Conservation (phyloP, 2,329 filamentous ascomycete species). For the Madurella fahalii region DNA sequence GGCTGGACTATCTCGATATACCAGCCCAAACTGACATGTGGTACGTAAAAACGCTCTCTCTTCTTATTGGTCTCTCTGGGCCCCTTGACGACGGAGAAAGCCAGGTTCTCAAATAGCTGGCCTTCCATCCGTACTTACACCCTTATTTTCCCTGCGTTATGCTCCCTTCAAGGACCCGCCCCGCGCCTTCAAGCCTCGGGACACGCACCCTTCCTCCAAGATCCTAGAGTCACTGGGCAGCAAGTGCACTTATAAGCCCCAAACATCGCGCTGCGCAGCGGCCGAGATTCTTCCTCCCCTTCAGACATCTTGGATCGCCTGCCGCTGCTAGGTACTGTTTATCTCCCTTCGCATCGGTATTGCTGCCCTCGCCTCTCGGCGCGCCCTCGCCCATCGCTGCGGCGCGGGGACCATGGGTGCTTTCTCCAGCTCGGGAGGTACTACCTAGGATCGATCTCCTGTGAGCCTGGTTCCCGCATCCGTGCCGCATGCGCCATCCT, state of each 20-base stretch:
- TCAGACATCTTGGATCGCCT: neutral
- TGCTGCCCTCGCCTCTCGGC: slow-evolving; percentile 2
- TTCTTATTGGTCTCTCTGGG: slow-evolving; percentile 19
- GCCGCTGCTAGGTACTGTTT: neutral
- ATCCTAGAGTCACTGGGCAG: neutral
- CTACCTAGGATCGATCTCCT: slow-evolving; percentile 32
- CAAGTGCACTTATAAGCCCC: slow-evolving; percentile 5
- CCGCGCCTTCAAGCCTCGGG: slow-evolving; percentile 1
- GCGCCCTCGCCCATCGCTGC: slow-evolving; percentile 9
- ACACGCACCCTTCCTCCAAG: slow-evolving; percentile 2
- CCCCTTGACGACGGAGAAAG: neutral
- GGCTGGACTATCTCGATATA: slow-evolving; percentile 53
- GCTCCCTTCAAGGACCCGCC: slow-evolving; percentile 8
- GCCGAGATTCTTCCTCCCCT: neutral
- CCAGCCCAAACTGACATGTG: slow-evolving; percentile 51
- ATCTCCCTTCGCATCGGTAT: slow-evolving; percentile 6
- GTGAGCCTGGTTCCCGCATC: slow-evolving; percentile 32
- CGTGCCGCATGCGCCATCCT: slow-evolving; percentile 36
- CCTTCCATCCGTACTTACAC: slow-evolving; percentile 21
- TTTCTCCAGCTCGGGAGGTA: slow-evolving; percentile 34
- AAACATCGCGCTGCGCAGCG: neutral
- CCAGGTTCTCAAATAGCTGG: slow-evolving; percentile 17
- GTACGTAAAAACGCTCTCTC: slow-evolving; percentile 37
- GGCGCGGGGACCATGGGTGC: slow-evolving; percentile 32
- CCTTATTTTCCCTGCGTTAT: slow-evolving; percentile 19